Evolutionary conservation across 352 stramenopile genomes (phyloP).

Genomic region (Thalassiosira sp.): DNA sequence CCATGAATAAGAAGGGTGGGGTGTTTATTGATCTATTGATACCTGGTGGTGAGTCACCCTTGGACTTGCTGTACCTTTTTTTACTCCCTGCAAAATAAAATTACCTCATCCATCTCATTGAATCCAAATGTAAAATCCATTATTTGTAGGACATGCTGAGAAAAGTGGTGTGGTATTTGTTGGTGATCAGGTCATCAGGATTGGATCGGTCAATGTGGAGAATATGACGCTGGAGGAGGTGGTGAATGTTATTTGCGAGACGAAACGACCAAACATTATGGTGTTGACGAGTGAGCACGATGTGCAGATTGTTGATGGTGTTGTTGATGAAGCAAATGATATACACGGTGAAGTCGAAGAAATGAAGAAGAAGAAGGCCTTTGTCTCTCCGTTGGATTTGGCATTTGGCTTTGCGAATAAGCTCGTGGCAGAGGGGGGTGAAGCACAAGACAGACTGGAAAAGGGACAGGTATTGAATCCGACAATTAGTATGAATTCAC

Average conservation of each 20-base stretch:
- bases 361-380: neutral
- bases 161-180: constrained; percentile 63
- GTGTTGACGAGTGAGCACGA: constrained; percentile 56
- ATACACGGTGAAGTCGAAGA: constrained; percentile 26
- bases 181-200: constrained; percentile 66
- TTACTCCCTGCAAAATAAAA: too few species aligned
- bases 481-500: constrained; percentile 29
- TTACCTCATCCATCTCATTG: neutral
- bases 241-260: constrained; percentile 62
- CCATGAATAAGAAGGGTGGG: too few species aligned
- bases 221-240: constrained; percentile 75
- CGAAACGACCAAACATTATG: constrained; percentile 66
- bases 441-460: neutral
- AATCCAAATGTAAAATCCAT: constrained; percentile 74
- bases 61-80: too few species aligned
- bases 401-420: constrained; percentile 53
- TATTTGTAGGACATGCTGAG: constrained; percentile 65
- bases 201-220: constrained; percentile 66
- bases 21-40: too few species aligned
- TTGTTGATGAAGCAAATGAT: constrained; percentile 38
- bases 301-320: constrained; percentile 15
- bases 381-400: constrained; percentile 61
- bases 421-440: constrained; percentile 33
- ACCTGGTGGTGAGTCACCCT: too few species aligned
- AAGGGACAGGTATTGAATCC: constrained; percentile 14